phyloP scores from a whole-genome alignment of 73 alveolate species.

The Halteria grandinella region DNA sequence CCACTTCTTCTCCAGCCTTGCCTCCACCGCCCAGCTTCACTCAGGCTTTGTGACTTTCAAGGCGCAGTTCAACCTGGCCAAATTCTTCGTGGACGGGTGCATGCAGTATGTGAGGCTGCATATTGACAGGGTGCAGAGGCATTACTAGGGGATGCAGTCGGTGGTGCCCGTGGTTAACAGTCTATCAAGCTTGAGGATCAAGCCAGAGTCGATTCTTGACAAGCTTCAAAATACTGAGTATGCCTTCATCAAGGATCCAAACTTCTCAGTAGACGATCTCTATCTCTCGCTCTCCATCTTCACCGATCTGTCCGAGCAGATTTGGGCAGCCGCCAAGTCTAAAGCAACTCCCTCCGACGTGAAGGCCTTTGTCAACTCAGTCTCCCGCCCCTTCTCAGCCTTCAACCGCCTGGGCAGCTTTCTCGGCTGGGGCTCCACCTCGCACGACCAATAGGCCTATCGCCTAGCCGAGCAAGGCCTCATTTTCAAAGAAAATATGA shows the following conservation, averaged over 20 bases:
- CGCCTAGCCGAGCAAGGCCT: slow-evolving; percentile 36
- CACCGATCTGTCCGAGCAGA: slow-evolving; percentile 22
- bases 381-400: slow-evolving; percentile 42
- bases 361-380: neutral
- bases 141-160: slow-evolving; percentile 7
- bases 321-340: slow-evolving; percentile 27
- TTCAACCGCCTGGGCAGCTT: slow-evolving; percentile 35
- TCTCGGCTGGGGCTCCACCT: slow-evolving; percentile 24
- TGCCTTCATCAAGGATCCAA: slow-evolving; percentile 17
- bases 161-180: slow-evolving; percentile 11
- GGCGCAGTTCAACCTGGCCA: neutral
- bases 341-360: slow-evolving; percentile 9
- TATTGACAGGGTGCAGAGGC: slow-evolving; percentile 20
- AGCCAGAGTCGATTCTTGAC: slow-evolving; percentile 15
- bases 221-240: neutral
- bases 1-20: neutral
- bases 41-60: neutral
- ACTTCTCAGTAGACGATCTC: slow-evolving; percentile 47
- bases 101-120: slow-evolving; percentile 10
- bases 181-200: no score
- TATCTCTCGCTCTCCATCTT: slow-evolving; percentile 3
- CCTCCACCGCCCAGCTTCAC: neutral
- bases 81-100: neutral
- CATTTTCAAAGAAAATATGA: slow-evolving; percentile 31
- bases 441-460: neutral